A percentile compares a stretch with the other conserved stretches of the same genome.
Evolutionary conservation across 129 eudicot species (phyloP).

Genomic region (Chrysanthemum lavandulifolium): DNA sequence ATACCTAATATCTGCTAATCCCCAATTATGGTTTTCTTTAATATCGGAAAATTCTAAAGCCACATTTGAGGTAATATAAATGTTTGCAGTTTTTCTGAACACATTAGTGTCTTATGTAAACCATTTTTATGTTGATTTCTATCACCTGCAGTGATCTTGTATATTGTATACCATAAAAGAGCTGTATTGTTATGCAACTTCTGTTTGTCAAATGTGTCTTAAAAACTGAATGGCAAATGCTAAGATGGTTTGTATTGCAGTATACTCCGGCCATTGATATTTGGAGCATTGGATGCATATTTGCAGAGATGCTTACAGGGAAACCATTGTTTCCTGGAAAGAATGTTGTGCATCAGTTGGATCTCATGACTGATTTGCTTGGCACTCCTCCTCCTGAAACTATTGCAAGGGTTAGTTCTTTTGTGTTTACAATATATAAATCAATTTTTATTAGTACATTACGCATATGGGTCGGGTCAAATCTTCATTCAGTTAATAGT

Average conservation of each 20-base stretch:
- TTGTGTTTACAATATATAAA: not conserved
- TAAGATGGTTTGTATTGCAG: constrained; percentile 46
- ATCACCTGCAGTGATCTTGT: too few species aligned
- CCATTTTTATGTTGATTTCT: too few species aligned
- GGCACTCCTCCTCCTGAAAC: constrained; percentile 88
- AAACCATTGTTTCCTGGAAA: constrained; percentile 94
- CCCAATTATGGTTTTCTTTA: not conserved
- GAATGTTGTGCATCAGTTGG: constrained; percentile 86
- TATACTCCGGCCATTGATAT: constrained; percentile 97
- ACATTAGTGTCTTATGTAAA: too few species aligned
- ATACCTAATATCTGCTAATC: not conserved
- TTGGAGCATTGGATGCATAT: constrained; percentile 99
- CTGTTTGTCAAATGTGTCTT: not conserved
- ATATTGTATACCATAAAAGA: too few species aligned
- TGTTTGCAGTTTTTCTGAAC: too few species aligned
- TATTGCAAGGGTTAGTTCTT: constrained; percentile 63
- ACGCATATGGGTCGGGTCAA: too few species aligned
- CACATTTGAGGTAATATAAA: too few species aligned
- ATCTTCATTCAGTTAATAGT: too few species aligned
- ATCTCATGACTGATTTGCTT: constrained; percentile 86
- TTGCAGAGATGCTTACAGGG: constrained; percentile 93
- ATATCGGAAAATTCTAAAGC: too few species aligned
- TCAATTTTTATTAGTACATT: too few species aligned
- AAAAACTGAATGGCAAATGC: not conserved
- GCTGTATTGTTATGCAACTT: not conserved